Evolutionary conservation across 768 basidiomycete species (phyloP).

Genomic region (Naematelia aurantialba): DNA sequence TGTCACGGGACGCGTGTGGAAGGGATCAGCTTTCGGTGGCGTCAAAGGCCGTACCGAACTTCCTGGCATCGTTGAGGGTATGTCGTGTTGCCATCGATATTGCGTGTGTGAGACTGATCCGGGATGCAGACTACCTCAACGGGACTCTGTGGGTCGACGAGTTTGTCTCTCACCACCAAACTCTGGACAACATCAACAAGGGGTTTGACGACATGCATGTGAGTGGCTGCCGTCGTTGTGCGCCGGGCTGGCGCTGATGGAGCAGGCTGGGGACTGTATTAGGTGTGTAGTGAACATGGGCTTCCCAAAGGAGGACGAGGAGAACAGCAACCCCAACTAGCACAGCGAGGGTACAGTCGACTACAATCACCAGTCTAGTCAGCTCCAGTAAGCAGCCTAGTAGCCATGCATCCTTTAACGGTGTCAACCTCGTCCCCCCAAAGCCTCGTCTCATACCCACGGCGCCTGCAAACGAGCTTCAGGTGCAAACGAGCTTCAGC

Average conservation of each 20-base stretch:
- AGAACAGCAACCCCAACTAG: not conserved
- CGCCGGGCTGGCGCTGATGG: slow-evolving; percentile 8
- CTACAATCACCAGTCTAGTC: too few relatives aligned
- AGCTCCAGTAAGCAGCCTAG: too few relatives aligned
- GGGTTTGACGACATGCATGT: slow-evolving; percentile 98
- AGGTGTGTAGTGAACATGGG: slow-evolving; percentile 91
- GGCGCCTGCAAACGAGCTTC: too few relatives aligned
- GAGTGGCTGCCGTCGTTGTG: slow-evolving; percentile 50
- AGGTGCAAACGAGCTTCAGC: too few relatives aligned
- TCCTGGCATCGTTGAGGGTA: slow-evolving; percentile 86
- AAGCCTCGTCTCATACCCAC: too few relatives aligned
- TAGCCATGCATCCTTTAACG: too few relatives aligned
- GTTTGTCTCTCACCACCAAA: slow-evolving; percentile 84
- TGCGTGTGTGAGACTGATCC: not conserved
- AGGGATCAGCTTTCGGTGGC: slow-evolving; percentile 92
- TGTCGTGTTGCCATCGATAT: slow-evolving; percentile 16
- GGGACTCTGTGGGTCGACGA: slow-evolving; percentile 67
- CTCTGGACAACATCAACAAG: slow-evolving; percentile 69
- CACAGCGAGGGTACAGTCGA: not conserved
- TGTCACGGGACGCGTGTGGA: slow-evolving; percentile 60
- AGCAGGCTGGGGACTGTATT: slow-evolving; percentile 73
- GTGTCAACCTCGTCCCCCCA: too few relatives aligned
- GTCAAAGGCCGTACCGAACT: slow-evolving; percentile 96
- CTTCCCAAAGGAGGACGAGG: slow-evolving; percentile 8
- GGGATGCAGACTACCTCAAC: slow-evolving; percentile 46